Evolutionary conservation across 2,329 filamentous ascomycete genomes (phyloP), one percentile per base, ranked within the genome.

Genomic region (Fusarium humuli): DNA sequence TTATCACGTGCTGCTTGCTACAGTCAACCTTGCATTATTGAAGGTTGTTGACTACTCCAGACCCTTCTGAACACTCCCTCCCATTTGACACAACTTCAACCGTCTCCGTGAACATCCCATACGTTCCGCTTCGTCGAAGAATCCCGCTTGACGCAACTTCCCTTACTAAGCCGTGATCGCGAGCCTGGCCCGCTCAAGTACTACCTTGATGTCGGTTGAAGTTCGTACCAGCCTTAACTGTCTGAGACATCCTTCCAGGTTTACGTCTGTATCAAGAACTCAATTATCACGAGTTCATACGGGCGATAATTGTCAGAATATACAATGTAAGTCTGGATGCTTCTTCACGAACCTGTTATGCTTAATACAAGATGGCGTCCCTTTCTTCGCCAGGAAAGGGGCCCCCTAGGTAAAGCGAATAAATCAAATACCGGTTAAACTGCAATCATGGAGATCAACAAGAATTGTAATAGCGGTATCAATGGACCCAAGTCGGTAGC

Each of bases 161-260:
- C 25, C 46, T 32, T 47, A 46, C 44, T 67, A 63, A 70, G 67
- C 70, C 64, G 55, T 68, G 57, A 66, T 45, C 70, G 59, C 71
- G 73, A 75, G 72, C 74, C 73, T 73, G 70, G 70, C 73, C 73
- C 70, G 71, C 72, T 75, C 74, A 72, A 69, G 80, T 72, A 78
- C 83, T 76, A 84, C 75, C 84, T 86, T 87, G 85, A 87, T 87
- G 85, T 87, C 85, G 84, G 83, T 86, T 86, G 84, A 87, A 81
- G 78, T 85, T 73, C 85, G 85, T 72, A 83, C 82, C 76, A 85
- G 84, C 79, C 84, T 87, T 77, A 83, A 87, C 70, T 87, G 85
- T 79, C 81, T 87, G 77, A 83, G 84, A 76, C 84, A 87, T 79
- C 85, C 85, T 64, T 84, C 83, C 73, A 85, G 85, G 78, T 87